These are phyloP conservation scores for Leccinum arenicola DNA, from an alignment of 768 basidiomycete genomes.

Conservation along the genomic window DNA sequence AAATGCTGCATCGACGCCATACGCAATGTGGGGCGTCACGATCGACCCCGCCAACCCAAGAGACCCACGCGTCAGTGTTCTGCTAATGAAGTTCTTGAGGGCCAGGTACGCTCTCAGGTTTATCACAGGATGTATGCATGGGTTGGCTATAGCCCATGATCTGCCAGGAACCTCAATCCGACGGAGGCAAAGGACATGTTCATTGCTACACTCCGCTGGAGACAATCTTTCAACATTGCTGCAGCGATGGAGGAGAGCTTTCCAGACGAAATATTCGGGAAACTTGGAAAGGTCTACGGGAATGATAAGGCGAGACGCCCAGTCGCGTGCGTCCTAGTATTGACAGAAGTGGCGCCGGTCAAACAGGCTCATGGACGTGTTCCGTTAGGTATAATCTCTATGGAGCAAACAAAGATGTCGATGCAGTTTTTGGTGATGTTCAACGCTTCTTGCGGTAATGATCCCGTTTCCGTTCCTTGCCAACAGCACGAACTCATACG, in stretches of 20 bases:
- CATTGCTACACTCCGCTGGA: constrained; percentile 67
- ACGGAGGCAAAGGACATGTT: constrained; percentile 63
- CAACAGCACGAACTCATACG: constrained; percentile 4
- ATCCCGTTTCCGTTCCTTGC: not conserved
- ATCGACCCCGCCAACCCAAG: constrained; percentile 56
- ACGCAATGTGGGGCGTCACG: constrained; percentile 68
- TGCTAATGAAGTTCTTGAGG: constrained; percentile 79
- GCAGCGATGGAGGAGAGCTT: constrained; percentile 58
- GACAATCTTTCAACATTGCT: constrained; percentile 62
- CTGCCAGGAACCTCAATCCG: constrained; percentile 48
- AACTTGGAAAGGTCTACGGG: constrained; percentile 62
- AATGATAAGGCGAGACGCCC: constrained; percentile 71
- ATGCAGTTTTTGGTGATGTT: constrained; percentile 74
- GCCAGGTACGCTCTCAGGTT: constrained; percentile 36
- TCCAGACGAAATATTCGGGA: constrained; percentile 60
- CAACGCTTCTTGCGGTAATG: constrained; percentile 68
- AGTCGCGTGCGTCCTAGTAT: constrained; percentile 49
- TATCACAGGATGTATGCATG: not conserved
- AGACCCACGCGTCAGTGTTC: constrained; percentile 67
- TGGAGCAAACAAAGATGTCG: constrained; percentile 62
- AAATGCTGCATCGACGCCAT: constrained; percentile 47
- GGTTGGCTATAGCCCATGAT: not conserved
- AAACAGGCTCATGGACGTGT: not conserved
- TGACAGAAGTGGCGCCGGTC: not conserved
- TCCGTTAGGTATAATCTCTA: constrained; percentile 70